Conservation (phyloP, 176 grass and related monocot species). For the Avena insularis region DNA sequence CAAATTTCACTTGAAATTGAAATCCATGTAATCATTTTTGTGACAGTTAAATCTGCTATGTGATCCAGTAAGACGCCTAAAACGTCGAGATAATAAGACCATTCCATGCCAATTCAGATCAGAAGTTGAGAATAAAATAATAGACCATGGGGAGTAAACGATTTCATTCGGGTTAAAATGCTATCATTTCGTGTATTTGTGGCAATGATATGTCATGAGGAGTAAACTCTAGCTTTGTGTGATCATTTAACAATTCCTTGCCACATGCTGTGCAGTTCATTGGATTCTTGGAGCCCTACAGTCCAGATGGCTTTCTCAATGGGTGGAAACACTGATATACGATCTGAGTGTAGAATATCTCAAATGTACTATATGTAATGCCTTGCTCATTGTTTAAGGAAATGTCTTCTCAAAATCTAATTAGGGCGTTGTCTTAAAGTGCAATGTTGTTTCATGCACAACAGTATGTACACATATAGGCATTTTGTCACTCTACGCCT, state of each 20-base stretch:
- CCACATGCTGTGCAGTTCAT: slow-evolving; percentile 67
- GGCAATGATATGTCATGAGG: not conserved
- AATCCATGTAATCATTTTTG: not conserved
- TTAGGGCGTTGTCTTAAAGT: not conserved
- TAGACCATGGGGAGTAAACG: not conserved
- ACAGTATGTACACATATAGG: not conserved
- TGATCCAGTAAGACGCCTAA: not conserved
- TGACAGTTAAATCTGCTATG: not conserved
- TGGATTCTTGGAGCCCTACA: slow-evolving; percentile 93
- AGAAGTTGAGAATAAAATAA: not conserved
- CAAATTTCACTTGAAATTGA: not conserved
- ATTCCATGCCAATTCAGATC: not conserved
- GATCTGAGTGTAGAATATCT: not conserved
- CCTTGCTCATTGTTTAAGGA: not conserved
- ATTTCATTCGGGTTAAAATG: not conserved
- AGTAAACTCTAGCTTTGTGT: not conserved
- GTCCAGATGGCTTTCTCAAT: slow-evolving; percentile 65
- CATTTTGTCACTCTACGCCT: not conserved
- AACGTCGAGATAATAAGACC: not conserved
- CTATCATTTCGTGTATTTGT: not conserved
- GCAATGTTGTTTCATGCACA: not conserved
- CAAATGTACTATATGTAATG: not conserved
- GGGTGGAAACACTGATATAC: slow-evolving; percentile 68
- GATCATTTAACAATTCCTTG: not conserved
- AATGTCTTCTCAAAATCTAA: not conserved